A percentile compares a stretch with the other conserved stretches of the same genome.
phyloP scores from a whole-genome alignment of 23 red algal genomes.

The Agarophyton chilense region DNA sequence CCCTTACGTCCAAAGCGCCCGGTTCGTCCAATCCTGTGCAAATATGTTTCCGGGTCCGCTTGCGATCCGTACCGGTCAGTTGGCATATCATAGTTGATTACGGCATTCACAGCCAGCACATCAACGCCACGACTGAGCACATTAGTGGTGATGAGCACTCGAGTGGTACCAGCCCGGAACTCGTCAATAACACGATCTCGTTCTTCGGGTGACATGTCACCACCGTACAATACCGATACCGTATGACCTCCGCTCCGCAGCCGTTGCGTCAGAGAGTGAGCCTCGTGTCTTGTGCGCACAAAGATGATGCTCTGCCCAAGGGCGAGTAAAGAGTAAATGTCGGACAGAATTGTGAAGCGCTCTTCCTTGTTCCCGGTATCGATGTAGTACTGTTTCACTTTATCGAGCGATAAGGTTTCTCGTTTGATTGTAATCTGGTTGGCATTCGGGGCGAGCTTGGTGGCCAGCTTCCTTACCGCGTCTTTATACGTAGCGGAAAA shows the following conservation, averaged over 20 bases:
- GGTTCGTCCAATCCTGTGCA: constrained; percentile 96
- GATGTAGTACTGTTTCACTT: constrained; percentile 91
- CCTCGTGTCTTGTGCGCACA: constrained; percentile 70
- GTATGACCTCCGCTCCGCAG: constrained; percentile 87
- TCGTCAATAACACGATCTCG: constrained; percentile 92
- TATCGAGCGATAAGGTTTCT: constrained; percentile 86
- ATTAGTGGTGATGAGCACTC: constrained; percentile 87
- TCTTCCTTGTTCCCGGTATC: constrained; percentile 72
- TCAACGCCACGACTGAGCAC: constrained; percentile 95
- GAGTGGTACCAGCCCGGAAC: constrained; percentile 88
- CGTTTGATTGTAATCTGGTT: constrained; percentile 96
- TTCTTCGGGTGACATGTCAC: constrained; percentile 93
- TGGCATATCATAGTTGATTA: constrained; percentile 99
- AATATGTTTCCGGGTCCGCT: constrained; percentile 90
- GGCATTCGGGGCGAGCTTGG: constrained; percentile 75
- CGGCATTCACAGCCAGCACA: constrained; percentile 81
- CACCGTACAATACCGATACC: constrained; percentile 90
- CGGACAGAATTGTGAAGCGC: constrained; percentile 79
- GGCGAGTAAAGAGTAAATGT: constrained; percentile 85
- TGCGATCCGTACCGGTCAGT: constrained; percentile 35
- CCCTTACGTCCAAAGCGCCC: constrained; percentile 96
- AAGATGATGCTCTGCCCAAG: constrained; percentile 97
- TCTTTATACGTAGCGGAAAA: constrained; percentile 96
- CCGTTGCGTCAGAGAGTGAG: constrained; percentile 58
- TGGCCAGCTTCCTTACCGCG: constrained; percentile 78